Base-by-base conservation (phyloP, 2,329 filamentous ascomycete genomes). In the Phoma sp. region DNA sequence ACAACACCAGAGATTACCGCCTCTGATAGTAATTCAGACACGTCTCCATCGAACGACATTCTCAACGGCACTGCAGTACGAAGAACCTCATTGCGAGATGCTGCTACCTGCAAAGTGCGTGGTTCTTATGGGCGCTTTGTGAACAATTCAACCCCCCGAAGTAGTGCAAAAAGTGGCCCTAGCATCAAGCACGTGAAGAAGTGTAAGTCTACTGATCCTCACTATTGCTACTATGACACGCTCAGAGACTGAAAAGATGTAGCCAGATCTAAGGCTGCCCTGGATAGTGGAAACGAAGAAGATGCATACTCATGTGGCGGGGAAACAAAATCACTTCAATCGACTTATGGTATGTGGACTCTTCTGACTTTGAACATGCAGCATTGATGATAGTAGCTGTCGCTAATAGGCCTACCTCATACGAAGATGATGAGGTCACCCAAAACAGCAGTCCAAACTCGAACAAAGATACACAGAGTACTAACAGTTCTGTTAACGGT, bases 41-140 rank as follows among this genome's bases (percentile, higher is more conserved):
- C 19, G 21, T 15, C 17, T 8, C 13, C 22, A 10, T 6, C 25
- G 2, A 12, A 50, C 3, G 17, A 13, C n/a, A 32, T 7, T 25
- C 17, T 15, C 13, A 39, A 49, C 10, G n/a, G 40, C n/a, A 43
- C 52, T 1, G n/a, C 7, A 6, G n/a, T 27, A 33, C n/a, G 33
- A 21, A 35, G 3, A 21, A 39, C 44, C 3, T 8, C 2, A 6
- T 6, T 53, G 25, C 50, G 43, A 41, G 57, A 64, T 55, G 46
- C 56, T 13, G 56, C 53, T 13, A 43, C 41, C 24, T 51, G 55
- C 29, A 63, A 67, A 32, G 51, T 60, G 33, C 64, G 61, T 19
- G 62, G 64, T 27, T 50, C 58, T 21, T 48, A 62, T 36, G 64
- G 64, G 19, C 62, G 61, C 10, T 64, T 55, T 40, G 22, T 64